These are phyloP conservation scores for Moringa oleifera DNA, from an alignment of 345 rosid genomes.

Conservation along the genomic window DNA sequence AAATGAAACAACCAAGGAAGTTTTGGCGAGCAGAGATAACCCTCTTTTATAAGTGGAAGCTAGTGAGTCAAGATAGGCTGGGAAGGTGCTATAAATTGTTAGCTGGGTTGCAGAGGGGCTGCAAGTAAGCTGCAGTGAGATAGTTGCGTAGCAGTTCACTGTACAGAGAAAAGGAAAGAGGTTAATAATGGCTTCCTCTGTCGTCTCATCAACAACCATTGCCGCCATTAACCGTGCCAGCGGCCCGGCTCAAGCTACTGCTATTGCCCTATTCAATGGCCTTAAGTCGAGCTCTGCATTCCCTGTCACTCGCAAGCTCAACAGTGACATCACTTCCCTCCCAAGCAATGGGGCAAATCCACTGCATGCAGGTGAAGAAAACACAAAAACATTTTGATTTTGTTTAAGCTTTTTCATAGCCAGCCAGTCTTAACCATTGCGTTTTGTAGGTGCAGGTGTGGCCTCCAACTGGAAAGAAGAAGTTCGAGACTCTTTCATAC, in stretches of 20 bases:
- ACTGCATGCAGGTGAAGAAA: conserved; percentile 27
- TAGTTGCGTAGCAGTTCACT: too few relatives aligned
- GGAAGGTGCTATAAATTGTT: too few relatives aligned
- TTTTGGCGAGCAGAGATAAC: too few relatives aligned
- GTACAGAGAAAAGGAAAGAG: not conserved
- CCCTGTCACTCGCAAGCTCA: conserved; percentile 25
- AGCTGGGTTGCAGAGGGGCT: too few relatives aligned
- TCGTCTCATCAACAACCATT: conserved; percentile 26
- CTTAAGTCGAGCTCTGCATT: conserved; percentile 26
- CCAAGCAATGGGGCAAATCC: conserved; percentile 35
- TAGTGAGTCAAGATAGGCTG: too few relatives aligned
- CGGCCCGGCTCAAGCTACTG: conserved; percentile 33
- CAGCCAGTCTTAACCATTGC: too few relatives aligned
- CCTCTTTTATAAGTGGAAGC: too few relatives aligned
- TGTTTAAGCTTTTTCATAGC: too few relatives aligned
- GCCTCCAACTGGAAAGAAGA: conserved; percentile 24
- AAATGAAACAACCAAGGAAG: too few relatives aligned
- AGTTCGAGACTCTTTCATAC: conserved; percentile 30
- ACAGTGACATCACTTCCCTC: conserved; percentile 28
- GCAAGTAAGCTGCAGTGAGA: too few relatives aligned
- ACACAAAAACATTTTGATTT: too few relatives aligned
- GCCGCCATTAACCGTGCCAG: conserved; percentile 26
- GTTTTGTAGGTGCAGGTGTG: conserved; percentile 18
- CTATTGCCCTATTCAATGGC: conserved; percentile 37
- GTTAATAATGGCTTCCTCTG: conserved; percentile 25